Percentiles rank a stretch among this genome's conserved stretches.
Conservation (phyloP, 2,329 filamentous ascomycete species). For the Fusarium siculi region DNA sequence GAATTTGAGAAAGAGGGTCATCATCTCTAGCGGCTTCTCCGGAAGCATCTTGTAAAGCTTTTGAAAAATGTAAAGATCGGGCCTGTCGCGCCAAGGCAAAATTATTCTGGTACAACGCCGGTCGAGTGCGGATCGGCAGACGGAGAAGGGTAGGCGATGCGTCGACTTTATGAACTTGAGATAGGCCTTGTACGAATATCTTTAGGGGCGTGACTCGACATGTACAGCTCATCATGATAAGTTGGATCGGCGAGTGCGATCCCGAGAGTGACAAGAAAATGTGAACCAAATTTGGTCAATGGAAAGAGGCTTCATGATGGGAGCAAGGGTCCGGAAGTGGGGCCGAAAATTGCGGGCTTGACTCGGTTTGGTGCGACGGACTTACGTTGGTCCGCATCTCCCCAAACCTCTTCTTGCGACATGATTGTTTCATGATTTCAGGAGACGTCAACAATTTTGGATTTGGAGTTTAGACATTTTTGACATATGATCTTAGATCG, state of each 20-base stretch:
- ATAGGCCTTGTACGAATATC: constrained; percentile 60
- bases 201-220: constrained; percentile 59
- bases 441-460: background rate
- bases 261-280: constrained; percentile 33
- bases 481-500: background rate
- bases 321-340: constrained; percentile 35
- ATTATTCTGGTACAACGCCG: constrained; percentile 21
- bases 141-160: constrained; percentile 27
- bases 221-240: constrained; percentile 57
- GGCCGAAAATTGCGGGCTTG: constrained; percentile 8
- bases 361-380: constrained; percentile 5
- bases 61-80: constrained; percentile 41
- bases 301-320: constrained; percentile 36
- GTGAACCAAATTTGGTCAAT: constrained; percentile 31
- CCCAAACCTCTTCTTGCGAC: background rate
- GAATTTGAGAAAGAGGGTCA: background rate
- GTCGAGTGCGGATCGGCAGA: constrained; percentile 21
- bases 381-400: constrained; percentile 14
- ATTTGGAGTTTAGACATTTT: background rate
- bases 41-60: constrained; percentile 29
- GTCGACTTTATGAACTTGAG: constrained; percentile 52
- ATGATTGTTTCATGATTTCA: background rate
- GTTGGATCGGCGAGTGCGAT: constrained; percentile 5
- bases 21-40: background rate
- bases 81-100: constrained; percentile 33